Conservation (phyloP, 306 rosid genomes). For the Adenanthera pavonina region DNA sequence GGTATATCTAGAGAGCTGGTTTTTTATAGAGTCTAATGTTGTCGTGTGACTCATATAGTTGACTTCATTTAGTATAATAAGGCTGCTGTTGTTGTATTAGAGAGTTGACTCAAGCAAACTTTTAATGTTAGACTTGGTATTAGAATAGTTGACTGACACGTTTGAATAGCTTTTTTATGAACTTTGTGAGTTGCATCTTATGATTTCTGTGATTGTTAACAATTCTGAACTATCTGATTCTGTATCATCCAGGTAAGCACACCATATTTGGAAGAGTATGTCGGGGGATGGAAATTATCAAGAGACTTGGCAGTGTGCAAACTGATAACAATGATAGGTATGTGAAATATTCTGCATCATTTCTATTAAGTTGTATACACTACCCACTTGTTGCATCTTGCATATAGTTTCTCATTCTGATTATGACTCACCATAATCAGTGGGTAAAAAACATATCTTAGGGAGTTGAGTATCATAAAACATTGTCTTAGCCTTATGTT, state of each 20-base stretch:
- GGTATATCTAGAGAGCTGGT: no score
- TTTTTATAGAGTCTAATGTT: no score
- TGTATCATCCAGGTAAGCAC: constrained; percentile 78
- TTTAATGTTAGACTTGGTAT: neutral
- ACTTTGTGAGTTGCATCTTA: constrained; percentile 5
- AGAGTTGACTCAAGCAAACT: neutral
- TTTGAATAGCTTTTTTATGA: constrained; percentile 28
- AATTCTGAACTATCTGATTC: constrained; percentile 30
- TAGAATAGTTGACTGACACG: constrained; percentile 23
- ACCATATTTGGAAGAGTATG: constrained; percentile 94
- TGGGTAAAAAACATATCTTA: neutral
- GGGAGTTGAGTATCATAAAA: constrained; percentile 27
- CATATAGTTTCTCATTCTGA: constrained; percentile 9
- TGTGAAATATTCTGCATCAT: constrained; percentile 33
- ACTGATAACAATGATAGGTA: constrained; percentile 96
- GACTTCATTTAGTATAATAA: no score
- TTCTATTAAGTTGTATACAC: neutral
- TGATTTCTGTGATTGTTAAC: constrained; percentile 28
- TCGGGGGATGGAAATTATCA: constrained; percentile 91
- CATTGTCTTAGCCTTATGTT: neutral
- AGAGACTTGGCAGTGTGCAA: constrained; percentile 95
- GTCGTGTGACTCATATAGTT: no score
- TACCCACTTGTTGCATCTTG: neutral
- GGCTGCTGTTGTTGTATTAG: neutral
- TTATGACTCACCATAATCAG: constrained; percentile 17